Evolutionary conservation across 2,329 filamentous ascomycete species (phyloP).

Genomic region (Ramichloridium luteum): DNA sequence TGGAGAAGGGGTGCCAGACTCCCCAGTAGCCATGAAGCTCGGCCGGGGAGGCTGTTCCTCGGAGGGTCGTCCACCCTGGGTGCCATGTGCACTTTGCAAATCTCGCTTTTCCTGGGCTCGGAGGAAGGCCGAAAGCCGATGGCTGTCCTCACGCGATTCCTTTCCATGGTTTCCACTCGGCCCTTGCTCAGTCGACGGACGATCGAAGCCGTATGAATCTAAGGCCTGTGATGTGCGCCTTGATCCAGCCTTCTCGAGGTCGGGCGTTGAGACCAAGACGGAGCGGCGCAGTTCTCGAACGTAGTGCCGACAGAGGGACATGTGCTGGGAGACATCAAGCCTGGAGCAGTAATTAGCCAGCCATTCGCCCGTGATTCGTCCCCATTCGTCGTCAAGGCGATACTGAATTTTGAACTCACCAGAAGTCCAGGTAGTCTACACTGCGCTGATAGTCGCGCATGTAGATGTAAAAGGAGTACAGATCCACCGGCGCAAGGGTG

Average conservation of each 20-base stretch:
- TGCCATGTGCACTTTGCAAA: constrained; percentile 33
- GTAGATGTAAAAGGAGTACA: constrained; percentile 99
- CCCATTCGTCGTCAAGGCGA: background rate
- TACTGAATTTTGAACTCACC: constrained; percentile 49
- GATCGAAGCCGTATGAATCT: constrained; percentile 44
- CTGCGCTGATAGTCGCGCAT: constrained; percentile 98
- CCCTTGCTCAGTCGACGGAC: constrained; percentile 23
- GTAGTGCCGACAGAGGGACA: constrained; percentile 94
- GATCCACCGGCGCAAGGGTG: constrained; percentile 82
- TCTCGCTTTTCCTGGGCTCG: constrained; percentile 40
- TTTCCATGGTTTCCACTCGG: constrained; percentile 18
- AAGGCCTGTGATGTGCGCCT: constrained; percentile 75
- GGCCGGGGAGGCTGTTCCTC: constrained; percentile 40
- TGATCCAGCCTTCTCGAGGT: constrained; percentile 64
- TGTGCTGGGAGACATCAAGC: constrained; percentile 98
- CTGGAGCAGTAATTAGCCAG: constrained; percentile 36
- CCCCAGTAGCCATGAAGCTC: constrained; percentile 48
- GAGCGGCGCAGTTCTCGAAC: constrained; percentile 89
- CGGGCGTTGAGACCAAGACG: constrained; percentile 83
- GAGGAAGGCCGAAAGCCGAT: constrained; percentile 82
- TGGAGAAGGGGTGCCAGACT: constrained; percentile 28
- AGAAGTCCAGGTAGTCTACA: constrained; percentile 96
- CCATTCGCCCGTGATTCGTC: background rate
- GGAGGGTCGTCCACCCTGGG: constrained; percentile 36
- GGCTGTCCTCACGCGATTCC: constrained; percentile 39